Conservation (phyloP, 352 stramenopile species). For the Saprolegnia parasitica region DNA sequence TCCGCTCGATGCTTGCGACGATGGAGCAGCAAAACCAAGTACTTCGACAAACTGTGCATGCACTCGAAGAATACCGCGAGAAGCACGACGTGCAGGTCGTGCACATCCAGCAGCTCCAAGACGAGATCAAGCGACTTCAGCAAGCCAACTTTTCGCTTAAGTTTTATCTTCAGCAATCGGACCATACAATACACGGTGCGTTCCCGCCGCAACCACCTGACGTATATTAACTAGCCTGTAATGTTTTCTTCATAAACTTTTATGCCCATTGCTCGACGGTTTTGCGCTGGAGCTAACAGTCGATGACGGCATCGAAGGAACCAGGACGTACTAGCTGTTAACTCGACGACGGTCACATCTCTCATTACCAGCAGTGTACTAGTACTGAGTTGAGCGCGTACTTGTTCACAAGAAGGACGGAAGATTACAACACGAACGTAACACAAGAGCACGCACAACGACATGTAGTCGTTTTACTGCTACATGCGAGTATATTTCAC, state of each 20-base stretch:
- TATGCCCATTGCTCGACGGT: neutral
- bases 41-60: conserved; percentile 21
- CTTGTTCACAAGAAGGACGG: no score
- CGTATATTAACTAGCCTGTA: conserved; percentile 24
- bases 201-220: conserved; percentile 18
- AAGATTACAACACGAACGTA: no score
- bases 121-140: conserved; percentile 20
- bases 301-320: no score
- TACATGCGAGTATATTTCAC: no score
- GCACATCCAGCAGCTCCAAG: conserved; percentile 6
- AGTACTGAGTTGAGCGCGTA: no score
- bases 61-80: conserved; percentile 23
- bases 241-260: neutral
- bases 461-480: no score
- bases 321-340: no score
- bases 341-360: no score
- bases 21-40: conserved; percentile 21
- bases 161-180: conserved; percentile 26
- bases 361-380: no score
- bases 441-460: no score
- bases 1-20: conserved; percentile 26
- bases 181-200: conserved; percentile 12
- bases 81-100: conserved; percentile 8
- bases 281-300: no score
- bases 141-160: conserved; percentile 25